Percentiles rank a stretch among this genome's conserved stretches.
These are phyloP conservation scores for Eucalyptus tenuipes DNA, from an alignment of 345 rosid genomes.

Conservation along the genomic window DNA sequence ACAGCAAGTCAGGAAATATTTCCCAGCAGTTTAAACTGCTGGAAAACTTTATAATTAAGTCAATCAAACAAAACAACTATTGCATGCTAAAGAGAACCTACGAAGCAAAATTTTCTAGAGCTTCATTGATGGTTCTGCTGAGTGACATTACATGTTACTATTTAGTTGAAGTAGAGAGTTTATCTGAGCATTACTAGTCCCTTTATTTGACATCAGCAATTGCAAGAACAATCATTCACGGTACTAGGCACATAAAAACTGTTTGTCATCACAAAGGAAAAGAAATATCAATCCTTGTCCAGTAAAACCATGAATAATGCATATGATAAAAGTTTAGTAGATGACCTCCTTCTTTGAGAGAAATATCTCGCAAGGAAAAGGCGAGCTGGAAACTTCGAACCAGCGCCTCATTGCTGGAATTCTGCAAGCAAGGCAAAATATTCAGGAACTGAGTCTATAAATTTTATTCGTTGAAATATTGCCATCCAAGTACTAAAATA, in stretches of 20 bases:
- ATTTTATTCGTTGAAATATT: neutral
- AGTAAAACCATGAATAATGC: neutral
- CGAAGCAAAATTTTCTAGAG: neutral
- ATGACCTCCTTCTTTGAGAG: slow-evolving; percentile 67
- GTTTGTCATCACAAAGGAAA: neutral
- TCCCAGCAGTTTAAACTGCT: neutral
- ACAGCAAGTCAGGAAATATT: neutral
- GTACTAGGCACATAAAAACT: neutral
- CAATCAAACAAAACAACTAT: neutral
- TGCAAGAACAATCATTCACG: neutral
- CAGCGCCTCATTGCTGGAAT: slow-evolving; percentile 67
- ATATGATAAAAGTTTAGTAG: neutral
- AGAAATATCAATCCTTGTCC: neutral
- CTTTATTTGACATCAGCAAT: neutral
- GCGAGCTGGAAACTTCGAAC: slow-evolving; percentile 88
- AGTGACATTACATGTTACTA: neutral
- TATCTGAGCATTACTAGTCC: neutral
- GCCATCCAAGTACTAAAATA: neutral
- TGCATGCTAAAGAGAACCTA: neutral
- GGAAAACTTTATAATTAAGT: neutral
- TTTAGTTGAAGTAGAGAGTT: neutral
- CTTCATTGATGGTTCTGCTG: neutral
- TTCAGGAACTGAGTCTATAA: neutral
- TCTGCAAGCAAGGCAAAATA: slow-evolving; percentile 31
- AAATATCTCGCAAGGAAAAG: slow-evolving; percentile 70